Base-by-base conservation (phyloP, 148 eudicot species). In the Vaccinium vitisidaea region DNA sequence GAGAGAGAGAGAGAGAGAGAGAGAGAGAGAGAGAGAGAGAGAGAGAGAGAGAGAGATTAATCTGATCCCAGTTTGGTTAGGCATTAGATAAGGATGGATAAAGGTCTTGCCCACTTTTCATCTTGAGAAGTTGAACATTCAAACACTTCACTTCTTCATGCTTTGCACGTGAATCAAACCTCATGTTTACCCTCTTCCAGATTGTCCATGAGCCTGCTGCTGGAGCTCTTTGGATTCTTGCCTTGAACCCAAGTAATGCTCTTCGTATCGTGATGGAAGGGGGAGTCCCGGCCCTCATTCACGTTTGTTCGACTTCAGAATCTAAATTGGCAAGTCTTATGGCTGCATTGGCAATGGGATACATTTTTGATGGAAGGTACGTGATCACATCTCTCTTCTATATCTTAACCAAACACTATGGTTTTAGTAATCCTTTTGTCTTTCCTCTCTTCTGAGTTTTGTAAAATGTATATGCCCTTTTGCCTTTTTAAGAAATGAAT, bases 171-270 rank as follows among this genome's bases (percentile, higher is more conserved):
- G 16, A 69, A 53, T 71, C 10, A 30, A 32, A 39, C 59, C 52
- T 54, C 55, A 54, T 84, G n/a, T 63, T 49, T 52, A 61, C 50
- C 39, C 23, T 82, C 74, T 84, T 86, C 75, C 93, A 96, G 99
- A 97, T 93, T 84, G 98, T 96, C 79, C 99, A 96, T 49, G 99
- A 96, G 88, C 93, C 98, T 84, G 99, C 99, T 83, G 98, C 95
- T 84, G 98, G 99, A 86, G 99, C 99, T 84, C 95, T 96, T 83
- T 96, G 97, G 98, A 96, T 94, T 90, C 98, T 96, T 83, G 94
- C 98, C 56, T 93, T 93, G 54, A 93, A 94, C 73, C 94, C 98
- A 39, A 95, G 94, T 61, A 94, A 96, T 89, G 98, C 99, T 75
- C 87, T 94, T 46, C 91, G 94, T 18, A 96, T 96, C 81, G 99